Evolutionary conservation across 257 asterid genomes (phyloP).

Genomic region (Hygrophila difformis): DNA sequence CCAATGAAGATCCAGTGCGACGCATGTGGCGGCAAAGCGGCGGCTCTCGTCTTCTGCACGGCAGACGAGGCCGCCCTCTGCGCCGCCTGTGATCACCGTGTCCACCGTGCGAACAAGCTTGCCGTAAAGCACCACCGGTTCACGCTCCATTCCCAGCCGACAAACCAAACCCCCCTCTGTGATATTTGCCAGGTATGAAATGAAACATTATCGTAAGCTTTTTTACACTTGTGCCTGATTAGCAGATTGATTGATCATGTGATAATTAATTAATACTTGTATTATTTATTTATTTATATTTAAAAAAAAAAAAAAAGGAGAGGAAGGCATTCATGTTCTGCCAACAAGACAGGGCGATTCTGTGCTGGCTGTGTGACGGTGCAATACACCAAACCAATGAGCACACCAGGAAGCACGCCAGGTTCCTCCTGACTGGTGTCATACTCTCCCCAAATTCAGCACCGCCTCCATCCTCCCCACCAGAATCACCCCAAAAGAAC

Average conservation of each 20-base stretch:
- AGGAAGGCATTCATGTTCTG: conserved; percentile 83
- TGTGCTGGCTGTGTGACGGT: conserved; percentile 74
- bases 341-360: conserved; percentile 83
- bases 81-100: conserved; percentile 82
- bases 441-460: conserved; percentile 50
- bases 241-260: not conserved
- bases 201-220: too few relatives aligned
- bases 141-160: conserved; percentile 53
- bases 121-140: conserved; percentile 83
- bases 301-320: too few relatives aligned
- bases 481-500: conserved; percentile 19
- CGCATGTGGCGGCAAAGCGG: conserved; percentile 60
- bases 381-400: conserved; percentile 70
- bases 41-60: conserved; percentile 54
- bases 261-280: not conserved
- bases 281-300: not conserved
- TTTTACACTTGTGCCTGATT: too few relatives aligned
- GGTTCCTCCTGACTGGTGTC: conserved; percentile 75
- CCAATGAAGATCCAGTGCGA: conserved; percentile 92
- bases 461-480: conserved; percentile 24
- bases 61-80: conserved; percentile 95
- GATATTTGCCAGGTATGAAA: conserved; percentile 74
- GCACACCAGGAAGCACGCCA: conserved; percentile 62
- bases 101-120: conserved; percentile 94
- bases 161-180: conserved; percentile 61